These are phyloP conservation scores for Phtheirospermum japonicum DNA, from an alignment of 257 asterid genomes.

Conservation along the genomic window DNA sequence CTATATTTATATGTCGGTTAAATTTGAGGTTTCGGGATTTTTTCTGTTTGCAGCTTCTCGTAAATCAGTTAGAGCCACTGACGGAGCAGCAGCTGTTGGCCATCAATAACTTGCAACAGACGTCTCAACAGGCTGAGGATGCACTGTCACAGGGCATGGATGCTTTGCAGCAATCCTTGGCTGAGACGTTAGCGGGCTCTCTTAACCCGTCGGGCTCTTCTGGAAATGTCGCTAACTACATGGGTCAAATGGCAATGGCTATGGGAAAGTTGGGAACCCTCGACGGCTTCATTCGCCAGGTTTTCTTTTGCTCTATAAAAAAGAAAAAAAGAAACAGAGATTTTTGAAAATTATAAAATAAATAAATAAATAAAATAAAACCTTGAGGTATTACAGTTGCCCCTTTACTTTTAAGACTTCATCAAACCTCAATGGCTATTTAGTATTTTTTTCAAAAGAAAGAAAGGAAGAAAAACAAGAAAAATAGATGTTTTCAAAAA, in stretches of 20 bases:
- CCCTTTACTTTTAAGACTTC: too few relatives aligned
- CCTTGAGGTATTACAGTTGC: too few relatives aligned
- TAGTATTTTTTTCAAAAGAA: too few relatives aligned
- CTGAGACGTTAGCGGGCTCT: conserved; percentile 43
- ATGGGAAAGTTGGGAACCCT: conserved; percentile 54
- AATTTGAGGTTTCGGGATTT: not conserved
- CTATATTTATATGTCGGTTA: not conserved
- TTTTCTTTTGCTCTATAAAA: not conserved
- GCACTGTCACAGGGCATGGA: conserved; percentile 51
- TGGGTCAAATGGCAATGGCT: conserved; percentile 54
- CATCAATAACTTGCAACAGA: conserved; percentile 39
- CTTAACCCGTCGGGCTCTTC: conserved; percentile 29
- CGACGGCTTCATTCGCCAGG: conserved; percentile 48
- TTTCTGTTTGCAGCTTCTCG: conserved; percentile 28
- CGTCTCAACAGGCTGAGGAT: conserved; percentile 46
- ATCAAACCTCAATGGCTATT: too few relatives aligned
- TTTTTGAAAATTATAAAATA: too few relatives aligned
- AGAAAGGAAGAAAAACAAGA: too few relatives aligned
- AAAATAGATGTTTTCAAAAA: too few relatives aligned
- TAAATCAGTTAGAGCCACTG: conserved; percentile 34
- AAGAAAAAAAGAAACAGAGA: too few relatives aligned
- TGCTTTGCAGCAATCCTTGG: conserved; percentile 42
- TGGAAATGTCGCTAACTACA: conserved; percentile 43
- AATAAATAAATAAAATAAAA: too few relatives aligned
- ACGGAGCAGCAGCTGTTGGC: conserved; percentile 36